Base-by-base conservation (phyloP, 352 stramenopile species). In the Blastocystis sp. region DNA sequence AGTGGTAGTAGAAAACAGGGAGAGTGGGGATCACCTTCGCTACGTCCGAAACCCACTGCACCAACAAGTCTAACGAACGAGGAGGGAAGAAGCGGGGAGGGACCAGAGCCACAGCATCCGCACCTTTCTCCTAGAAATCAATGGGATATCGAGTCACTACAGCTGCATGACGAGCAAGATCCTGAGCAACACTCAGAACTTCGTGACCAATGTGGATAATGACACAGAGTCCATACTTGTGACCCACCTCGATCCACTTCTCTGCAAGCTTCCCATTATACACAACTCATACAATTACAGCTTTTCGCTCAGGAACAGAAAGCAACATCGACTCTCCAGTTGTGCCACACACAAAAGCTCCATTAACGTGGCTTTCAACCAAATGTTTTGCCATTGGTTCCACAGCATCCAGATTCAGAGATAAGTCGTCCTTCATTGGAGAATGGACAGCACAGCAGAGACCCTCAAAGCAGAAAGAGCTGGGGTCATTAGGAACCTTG, bases 101-200 rank as follows among this genome's bases (percentile, higher is more conserved):
- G 95, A 96, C 75, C 93, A 93, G 9, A 91, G 93, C 50, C 92
- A 93, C 50, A 92, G 93, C 68, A 94, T 95, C 92, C 92, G 93
- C 73, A 91, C 93, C 8, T 91, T 92, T 13, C 94, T 95, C 90
- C 94, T 96, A 93, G 91, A 91, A 0, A 93, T 92, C 64, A 95
- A 95, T 87, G 92, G 93, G 20, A 93, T 94, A 90, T 91, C 91
- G 29, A 91, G 77, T n/a, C 15, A 2, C 2, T 50, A 84, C 73
- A 13, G 73, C 73, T 6, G 41, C 45, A 64, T 88, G 66, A 20
- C 47, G n/a, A 18, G 26, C 47, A 15, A 88, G 41, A 9, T 88
- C 55, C 41, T 88, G 77, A 5, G 77, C 77, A 4, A 79, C 66
- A 20, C 56, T 43, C 11, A 88, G 55, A 29, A 76, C 56, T 43